phyloP scores from a whole-genome alignment of 2,329 filamentous ascomycete genomes.

The Nemania sp. region DNA sequence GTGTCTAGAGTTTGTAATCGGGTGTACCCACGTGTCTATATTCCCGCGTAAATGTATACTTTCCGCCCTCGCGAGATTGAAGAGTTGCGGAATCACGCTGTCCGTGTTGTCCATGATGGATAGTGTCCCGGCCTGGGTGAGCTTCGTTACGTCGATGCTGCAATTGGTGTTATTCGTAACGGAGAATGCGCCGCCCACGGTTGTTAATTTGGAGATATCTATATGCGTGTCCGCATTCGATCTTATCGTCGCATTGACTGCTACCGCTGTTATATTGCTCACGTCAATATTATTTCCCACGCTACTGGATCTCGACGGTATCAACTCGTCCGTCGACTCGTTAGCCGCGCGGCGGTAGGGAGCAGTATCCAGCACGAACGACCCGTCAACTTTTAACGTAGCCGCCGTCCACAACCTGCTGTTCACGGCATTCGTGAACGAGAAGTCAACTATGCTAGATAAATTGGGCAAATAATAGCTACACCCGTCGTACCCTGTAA shows the following conservation, averaged over 20 bases:
- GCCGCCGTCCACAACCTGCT: slow-evolving; percentile 5
- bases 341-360: not conserved
- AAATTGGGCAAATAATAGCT: slow-evolving; percentile 9
- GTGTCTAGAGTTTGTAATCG: not conserved
- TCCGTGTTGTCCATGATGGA: slow-evolving; percentile 15
- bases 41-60: slow-evolving; percentile 24
- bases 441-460: not conserved
- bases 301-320: not conserved
- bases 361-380: slow-evolving; percentile 6
- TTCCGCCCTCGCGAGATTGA: slow-evolving; percentile 13
- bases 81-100: slow-evolving; percentile 12
- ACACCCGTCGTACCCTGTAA: slow-evolving; percentile 19
- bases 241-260: slow-evolving; percentile 8
- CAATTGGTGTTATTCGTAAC: slow-evolving; percentile 24
- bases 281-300: not conserved
- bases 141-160: slow-evolving; percentile 18
- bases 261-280: slow-evolving; percentile 13
- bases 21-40: slow-evolving; percentile 19
- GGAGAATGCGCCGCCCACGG: slow-evolving; percentile 4
- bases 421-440: slow-evolving; percentile 6
- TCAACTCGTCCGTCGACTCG: slow-evolving; percentile 4
- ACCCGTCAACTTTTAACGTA: not conserved
- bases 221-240: slow-evolving; percentile 16
- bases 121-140: slow-evolving; percentile 8
- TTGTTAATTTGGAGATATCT: slow-evolving; percentile 4